Percentiles rank a stretch among this genome's conserved stretches.
Evolutionary conservation across 257 asterid species (phyloP).

Genomic region (Ajuga chamaepitys): DNA sequence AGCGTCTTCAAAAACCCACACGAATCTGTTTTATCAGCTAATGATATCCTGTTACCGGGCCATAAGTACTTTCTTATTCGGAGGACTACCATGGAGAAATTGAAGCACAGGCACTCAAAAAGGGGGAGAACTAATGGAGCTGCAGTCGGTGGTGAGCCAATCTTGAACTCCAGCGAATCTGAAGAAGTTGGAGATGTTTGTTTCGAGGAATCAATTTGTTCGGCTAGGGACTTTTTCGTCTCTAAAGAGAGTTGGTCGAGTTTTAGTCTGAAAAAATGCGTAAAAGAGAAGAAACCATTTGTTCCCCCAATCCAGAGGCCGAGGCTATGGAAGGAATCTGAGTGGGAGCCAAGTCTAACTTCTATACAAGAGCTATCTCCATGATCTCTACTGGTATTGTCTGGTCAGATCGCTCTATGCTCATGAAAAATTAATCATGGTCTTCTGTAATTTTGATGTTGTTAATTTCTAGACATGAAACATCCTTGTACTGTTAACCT

Average conservation of each 20-base stretch:
- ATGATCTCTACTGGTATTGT: constrained; percentile 20
- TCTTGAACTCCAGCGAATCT: constrained; percentile 21
- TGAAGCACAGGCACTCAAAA: constrained; percentile 35
- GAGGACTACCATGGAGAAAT: constrained; percentile 39
- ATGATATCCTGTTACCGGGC: constrained; percentile 51
- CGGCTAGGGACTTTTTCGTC: constrained; percentile 40
- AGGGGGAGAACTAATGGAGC: constrained; percentile 1
- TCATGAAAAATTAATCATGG: constrained; percentile 1
- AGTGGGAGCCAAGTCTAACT: constrained; percentile 59
- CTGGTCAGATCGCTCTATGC: constrained; percentile 15
- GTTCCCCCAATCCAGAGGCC: constrained; percentile 58
- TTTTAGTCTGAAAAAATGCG: constrained; percentile 11
- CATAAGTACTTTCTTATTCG: constrained; percentile 49
- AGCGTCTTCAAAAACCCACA: constrained; percentile 47
- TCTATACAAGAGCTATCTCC: constrained; percentile 63
- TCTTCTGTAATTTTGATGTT: neutral
- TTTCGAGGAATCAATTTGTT: constrained; percentile 38
- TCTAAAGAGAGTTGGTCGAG: constrained; percentile 29
- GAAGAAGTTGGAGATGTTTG: constrained; percentile 24
- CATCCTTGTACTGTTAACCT: neutral
- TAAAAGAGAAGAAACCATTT: constrained; percentile 38
- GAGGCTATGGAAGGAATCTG: constrained; percentile 40
- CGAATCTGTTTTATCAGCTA: constrained; percentile 42
- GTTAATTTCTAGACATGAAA: neutral
- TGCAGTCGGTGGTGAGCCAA: constrained; percentile 17